Base-by-base conservation (phyloP, 2,329 filamentous ascomycete genomes). In the Aaosphaeria arxii region DNA sequence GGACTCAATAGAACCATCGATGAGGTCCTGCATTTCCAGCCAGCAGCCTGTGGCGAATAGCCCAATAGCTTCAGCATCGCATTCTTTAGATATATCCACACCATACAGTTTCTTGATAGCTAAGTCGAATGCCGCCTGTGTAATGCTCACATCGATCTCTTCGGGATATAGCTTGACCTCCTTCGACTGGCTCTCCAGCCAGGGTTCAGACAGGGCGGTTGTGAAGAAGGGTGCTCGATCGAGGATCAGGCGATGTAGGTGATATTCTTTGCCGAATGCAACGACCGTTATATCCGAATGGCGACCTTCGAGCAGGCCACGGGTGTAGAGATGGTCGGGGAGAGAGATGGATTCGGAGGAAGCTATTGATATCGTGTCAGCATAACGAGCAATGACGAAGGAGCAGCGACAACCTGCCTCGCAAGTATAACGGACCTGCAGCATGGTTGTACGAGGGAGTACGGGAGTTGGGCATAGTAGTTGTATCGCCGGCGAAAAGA, bases 161-260 rank as follows among this genome's bases (percentile, higher is more conserved):
- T 81, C 77, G 0, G 78, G 78, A 45, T 77, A 71, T 6, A 82
- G 64, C 0, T 70, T 73, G 43, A 82, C 76, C 42, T 81, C 77
- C 51, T 73, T 78, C 4, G 75, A 70, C 33, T 69, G 72, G 50
- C 77, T 78, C 56, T 82, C 79, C 7, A 77, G 66, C 79, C 79
- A 82, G n/a, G 78, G 77, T 33, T 76, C 77, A 0, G 76, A 80
- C 28, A 82, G 67, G 11, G 78, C 78, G 11, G 74, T 76, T 2
- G 74, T 71, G 61, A 82, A 82, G 71, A 80, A 82, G 0, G 78
- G 77, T 4, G 79, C 77, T 44, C 76, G 74, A 57, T 81, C 79
- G 17, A 82, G 74, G 17, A 82, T 72, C 6, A 82, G 64, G 13
- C 79, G 76, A 56, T 82, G 79, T 5, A 82, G 70, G 48, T 71